These are phyloP conservation scores for Pseudoscleropodium purum DNA, from an alignment of 225 moss, liverwort and hornwort genomes.

Conservation along the genomic window DNA sequence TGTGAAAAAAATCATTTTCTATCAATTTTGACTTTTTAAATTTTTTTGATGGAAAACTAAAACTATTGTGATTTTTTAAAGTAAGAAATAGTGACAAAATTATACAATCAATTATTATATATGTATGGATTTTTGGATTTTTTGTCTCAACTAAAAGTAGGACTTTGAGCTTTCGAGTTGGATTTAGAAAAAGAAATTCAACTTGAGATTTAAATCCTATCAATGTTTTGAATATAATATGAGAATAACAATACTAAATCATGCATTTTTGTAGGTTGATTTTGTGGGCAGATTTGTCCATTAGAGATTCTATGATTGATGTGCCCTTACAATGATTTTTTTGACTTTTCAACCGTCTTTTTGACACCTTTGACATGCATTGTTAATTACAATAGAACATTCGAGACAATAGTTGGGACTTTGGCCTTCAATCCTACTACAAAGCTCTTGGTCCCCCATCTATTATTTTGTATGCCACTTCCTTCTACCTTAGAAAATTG, in stretches of 20 bases:
- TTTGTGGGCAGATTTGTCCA: background rate
- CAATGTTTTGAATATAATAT: background rate
- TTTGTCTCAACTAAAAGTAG: too few relatives aligned
- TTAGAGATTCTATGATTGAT: background rate
- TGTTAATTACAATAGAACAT: accelerated
- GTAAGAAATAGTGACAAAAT: background rate
- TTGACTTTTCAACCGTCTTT: accelerated
- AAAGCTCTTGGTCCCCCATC: accelerated
- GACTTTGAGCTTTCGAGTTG: background rate
- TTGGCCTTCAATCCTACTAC: background rate
- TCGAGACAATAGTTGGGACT: background rate
- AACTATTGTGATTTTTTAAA: background rate
- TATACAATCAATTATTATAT: background rate
- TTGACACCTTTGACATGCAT: background rate
- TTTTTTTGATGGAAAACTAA: background rate
- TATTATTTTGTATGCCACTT: background rate
- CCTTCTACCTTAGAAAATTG: too few relatives aligned
- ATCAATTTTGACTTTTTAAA: background rate
- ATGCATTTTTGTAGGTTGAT: accelerated
- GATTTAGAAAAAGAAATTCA: background rate
- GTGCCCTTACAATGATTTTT: background rate
- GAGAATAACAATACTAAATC: background rate
- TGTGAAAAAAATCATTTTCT: background rate
- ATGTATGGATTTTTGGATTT: background rate
- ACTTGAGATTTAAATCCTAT: background rate